Conservation (phyloP, 768 basidiomycete genomes). For the Amanita polypyramis region DNA sequence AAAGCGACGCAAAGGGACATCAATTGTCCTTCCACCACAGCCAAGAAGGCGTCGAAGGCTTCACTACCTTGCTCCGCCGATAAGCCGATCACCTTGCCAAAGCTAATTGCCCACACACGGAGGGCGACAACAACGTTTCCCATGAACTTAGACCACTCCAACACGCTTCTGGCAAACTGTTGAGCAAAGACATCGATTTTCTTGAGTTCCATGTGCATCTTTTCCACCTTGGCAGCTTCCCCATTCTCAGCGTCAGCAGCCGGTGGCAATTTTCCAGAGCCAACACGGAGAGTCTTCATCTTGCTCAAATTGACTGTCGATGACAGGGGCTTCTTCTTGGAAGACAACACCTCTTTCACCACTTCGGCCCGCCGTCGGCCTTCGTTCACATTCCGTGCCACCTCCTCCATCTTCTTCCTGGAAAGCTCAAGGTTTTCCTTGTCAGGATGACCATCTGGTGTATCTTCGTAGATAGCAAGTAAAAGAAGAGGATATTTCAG, state of each 20-base stretch:
- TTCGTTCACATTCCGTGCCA: slow-evolving; percentile 72
- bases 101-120: slow-evolving; percentile 51
- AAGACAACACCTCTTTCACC: slow-evolving; percentile 58
- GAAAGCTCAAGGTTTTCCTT: slow-evolving; percentile 46
- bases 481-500: slow-evolving; percentile 91
- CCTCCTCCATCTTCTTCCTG: slow-evolving; percentile 53
- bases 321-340: slow-evolving; percentile 34
- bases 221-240: slow-evolving; percentile 43
- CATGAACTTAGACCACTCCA: slow-evolving; percentile 52
- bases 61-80: slow-evolving; percentile 36
- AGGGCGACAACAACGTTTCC: slow-evolving; percentile 38
- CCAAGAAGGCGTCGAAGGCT: slow-evolving; percentile 63
- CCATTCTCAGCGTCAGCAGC: slow-evolving; percentile 17
- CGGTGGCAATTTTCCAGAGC: slow-evolving; percentile 11
- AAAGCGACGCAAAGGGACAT: slow-evolving; percentile 42
- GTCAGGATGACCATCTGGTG: slow-evolving; percentile 59
- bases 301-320: slow-evolving; percentile 48
- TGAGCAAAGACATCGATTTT: slow-evolving; percentile 47
- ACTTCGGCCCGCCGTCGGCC: slow-evolving; percentile 68
- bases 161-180: slow-evolving; percentile 48
- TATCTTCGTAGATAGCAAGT: slow-evolving; percentile 62
- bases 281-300: slow-evolving; percentile 42
- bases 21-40: slow-evolving; percentile 44
- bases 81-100: slow-evolving; percentile 60
- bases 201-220: slow-evolving; percentile 46